Conservation (phyloP, 768 basidiomycete genomes). For the Candolleomyces aberdarensis region DNA sequence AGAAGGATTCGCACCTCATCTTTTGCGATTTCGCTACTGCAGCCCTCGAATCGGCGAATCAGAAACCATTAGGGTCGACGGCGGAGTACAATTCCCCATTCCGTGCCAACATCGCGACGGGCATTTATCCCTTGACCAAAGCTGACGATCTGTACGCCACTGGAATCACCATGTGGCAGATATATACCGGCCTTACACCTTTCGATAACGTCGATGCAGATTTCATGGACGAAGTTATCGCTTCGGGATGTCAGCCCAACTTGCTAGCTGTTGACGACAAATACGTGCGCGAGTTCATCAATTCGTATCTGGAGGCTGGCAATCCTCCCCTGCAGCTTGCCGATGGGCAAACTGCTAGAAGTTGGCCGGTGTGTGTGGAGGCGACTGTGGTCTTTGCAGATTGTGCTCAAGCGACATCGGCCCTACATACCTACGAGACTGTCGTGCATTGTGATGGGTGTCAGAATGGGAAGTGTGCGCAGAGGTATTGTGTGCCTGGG, state of each 20-base stretch:
- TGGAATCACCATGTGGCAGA: constrained; percentile 22
- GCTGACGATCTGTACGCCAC: constrained; percentile 23
- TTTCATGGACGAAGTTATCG: constrained; percentile 10
- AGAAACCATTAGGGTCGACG: no score
- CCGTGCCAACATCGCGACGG: constrained; percentile 14
- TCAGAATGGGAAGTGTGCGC: not conserved
- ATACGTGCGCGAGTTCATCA: constrained; percentile 8
- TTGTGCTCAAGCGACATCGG: not conserved
- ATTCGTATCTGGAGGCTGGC: not conserved
- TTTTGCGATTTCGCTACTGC: constrained; percentile 10
- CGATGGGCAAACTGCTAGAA: not conserved
- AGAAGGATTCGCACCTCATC: not conserved
- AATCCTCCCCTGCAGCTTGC: not conserved
- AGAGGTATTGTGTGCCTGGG: no score
- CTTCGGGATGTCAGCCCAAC: constrained; percentile 16
- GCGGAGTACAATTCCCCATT: no score
- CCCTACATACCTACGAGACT: not conserved
- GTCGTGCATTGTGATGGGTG: not conserved
- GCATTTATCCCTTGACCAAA: constrained; percentile 15
- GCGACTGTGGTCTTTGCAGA: not conserved
- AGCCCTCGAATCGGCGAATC: not conserved
- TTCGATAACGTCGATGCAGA: constrained; percentile 15
- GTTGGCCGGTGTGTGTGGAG: not conserved
- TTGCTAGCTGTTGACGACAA: constrained; percentile 16
- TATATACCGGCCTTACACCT: constrained; percentile 18